Conservation (phyloP, 139 green algal species). For the Zygnema cylindricum region DNA sequence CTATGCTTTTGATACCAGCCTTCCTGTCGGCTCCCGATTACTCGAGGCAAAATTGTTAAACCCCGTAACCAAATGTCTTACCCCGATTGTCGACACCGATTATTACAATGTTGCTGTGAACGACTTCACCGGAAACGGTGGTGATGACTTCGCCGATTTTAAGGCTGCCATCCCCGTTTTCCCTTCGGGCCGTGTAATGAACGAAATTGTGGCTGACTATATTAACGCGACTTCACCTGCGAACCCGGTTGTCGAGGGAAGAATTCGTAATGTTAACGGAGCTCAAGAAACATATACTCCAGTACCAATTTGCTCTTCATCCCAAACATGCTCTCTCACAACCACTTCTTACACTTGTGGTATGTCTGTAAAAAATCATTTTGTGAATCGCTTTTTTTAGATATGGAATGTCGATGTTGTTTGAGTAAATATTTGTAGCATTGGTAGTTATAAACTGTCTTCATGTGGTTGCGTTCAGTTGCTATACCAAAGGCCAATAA, state of each 20-base stretch:
- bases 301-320: background rate
- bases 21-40: constrained; percentile 10
- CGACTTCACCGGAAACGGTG: constrained; percentile 50
- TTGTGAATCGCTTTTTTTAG: no score
- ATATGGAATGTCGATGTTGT: no score
- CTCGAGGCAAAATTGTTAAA: background rate
- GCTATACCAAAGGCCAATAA: no score
- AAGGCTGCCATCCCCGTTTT: constrained; percentile 2
- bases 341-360: constrained; percentile 5
- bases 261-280: background rate
- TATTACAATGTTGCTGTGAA: constrained; percentile 52
- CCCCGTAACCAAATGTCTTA: constrained; percentile 8
- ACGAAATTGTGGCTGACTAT: constrained; percentile 23
- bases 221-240: background rate
- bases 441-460: no score
- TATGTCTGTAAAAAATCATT: no score
- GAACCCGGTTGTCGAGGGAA: background rate
- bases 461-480: no score
- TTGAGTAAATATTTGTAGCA: no score
- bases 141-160: constrained; percentile 35
- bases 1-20: constrained; percentile 19
- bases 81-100: constrained; percentile 13
- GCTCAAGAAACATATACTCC: background rate
- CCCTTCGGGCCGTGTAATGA: constrained; percentile 18
- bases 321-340: constrained; percentile 4